Percentiles rank a stretch among this genome's conserved stretches.
These are phyloP conservation scores for Viola pubescens DNA, from an alignment of 441 rosid species.

Conservation along the genomic window DNA sequence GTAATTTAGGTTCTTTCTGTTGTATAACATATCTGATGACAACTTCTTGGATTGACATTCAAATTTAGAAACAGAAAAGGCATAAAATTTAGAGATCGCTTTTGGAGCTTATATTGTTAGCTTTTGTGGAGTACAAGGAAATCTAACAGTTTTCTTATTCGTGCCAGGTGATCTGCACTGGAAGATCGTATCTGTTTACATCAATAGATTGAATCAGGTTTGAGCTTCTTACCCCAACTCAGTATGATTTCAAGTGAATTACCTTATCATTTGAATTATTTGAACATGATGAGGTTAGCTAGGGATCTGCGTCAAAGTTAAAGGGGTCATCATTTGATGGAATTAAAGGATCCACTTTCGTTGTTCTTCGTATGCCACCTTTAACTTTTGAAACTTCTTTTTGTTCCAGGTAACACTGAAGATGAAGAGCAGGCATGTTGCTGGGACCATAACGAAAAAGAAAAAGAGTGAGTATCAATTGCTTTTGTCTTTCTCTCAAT, in stretches of 20 bases:
- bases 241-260: slow-evolving; percentile 1
- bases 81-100: no score
- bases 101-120: background rate
- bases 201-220: slow-evolving; percentile 76
- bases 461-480: slow-evolving; percentile 72
- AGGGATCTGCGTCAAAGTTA: slow-evolving; percentile 19
- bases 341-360: slow-evolving; percentile 27
- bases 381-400: slow-evolving; percentile 31
- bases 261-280: slow-evolving; percentile 36
- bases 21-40: no score
- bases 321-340: slow-evolving; percentile 26
- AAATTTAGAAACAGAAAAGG: no score
- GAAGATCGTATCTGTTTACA: slow-evolving; percentile 83
- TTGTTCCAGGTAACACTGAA: slow-evolving; percentile 59
- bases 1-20: no score
- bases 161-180: slow-evolving; percentile 53
- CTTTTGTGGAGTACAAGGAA: no score
- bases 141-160: background rate
- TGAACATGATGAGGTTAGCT: slow-evolving; percentile 29
- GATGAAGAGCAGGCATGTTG: slow-evolving; percentile 94
- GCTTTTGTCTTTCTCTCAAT: slow-evolving; percentile 37
- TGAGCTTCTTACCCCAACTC: background rate
- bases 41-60: no score
- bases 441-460: slow-evolving; percentile 93
- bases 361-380: slow-evolving; percentile 15